These are phyloP conservation scores for Candida khao-thaluensis DNA, from an alignment of 805 yeast species.

Conservation along the genomic window DNA sequence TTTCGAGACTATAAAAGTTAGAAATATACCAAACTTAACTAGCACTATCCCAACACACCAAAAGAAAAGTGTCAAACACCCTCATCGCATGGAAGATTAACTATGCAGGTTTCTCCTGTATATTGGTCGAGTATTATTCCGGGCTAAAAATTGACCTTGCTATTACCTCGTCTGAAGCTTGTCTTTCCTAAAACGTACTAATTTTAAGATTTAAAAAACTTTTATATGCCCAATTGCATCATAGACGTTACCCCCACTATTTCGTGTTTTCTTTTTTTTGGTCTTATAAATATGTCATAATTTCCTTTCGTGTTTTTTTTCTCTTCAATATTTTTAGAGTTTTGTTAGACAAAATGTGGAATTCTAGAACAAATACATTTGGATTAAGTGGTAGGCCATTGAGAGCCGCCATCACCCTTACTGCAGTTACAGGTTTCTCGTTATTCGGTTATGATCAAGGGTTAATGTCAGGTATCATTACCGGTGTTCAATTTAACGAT, in stretches of 20 bases:
- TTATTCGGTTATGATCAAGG: conserved; percentile 42
- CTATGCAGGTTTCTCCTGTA: conserved; percentile 2
- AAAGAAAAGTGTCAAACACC: not conserved
- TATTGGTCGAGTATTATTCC: not conserved
- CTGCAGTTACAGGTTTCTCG: conserved; percentile 32
- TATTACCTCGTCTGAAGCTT: conserved; percentile 1
- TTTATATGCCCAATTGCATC: conserved; percentile 10
- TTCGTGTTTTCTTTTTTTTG: conserved; percentile 7
- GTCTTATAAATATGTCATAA: conserved; percentile 8
- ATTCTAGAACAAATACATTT: conserved; percentile 48
- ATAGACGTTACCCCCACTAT: conserved; percentile 9
- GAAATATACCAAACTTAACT: not conserved
- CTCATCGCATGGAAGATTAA: conserved; percentile 3
- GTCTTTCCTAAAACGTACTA: conserved; percentile 4
- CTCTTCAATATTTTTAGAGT: not conserved
- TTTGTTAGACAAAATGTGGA: conserved; percentile 10
- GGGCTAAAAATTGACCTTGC: conserved; percentile 1
- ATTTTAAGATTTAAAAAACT: conserved; percentile 3
- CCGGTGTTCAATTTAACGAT: conserved; percentile 35
- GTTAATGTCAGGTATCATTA: conserved; percentile 44
- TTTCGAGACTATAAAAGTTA: too few species aligned
- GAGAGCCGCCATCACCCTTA: conserved; percentile 26
- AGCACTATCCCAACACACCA: not conserved
- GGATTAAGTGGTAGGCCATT: conserved; percentile 57
- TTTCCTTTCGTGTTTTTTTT: conserved; percentile 4